Base-by-base conservation (phyloP, 176 grass and related monocot species). In the Avena insularis region DNA sequence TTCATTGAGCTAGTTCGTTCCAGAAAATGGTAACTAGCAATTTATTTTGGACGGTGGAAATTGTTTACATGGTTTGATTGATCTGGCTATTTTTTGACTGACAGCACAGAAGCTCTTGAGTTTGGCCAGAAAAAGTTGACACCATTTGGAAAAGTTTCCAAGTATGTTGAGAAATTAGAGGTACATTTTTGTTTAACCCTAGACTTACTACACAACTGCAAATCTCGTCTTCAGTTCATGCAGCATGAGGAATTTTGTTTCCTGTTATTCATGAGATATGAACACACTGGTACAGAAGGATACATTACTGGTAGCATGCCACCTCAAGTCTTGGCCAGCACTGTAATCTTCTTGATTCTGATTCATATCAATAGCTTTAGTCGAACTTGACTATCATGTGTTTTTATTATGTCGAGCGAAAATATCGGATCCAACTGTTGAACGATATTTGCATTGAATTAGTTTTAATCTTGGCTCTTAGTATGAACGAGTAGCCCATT, bases 131-230 rank as follows among this genome's bases (percentile, higher is more conserved):
- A 92, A 87, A 97, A 86, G 36, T 84, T 99, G 50, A 92, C 85
- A 66, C 84, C 55, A 8, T 99, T 94, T 87, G 94, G 92, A n/a
- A 93, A 93, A 63, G 61, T 90, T 74, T 73, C 83, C 72, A 97
- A 96, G 81, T 96, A 94, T 89, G 88, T 97, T 81, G 89, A 90
- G 85, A 97, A 99, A 82, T 77, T 99, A 78, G 94, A 99, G 94
- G 97, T 99, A 93, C 36, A 57, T 51, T 83, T 82, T 59, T 55
- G 25, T 69, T 84, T 64, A 61, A 71, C 15, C 46, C 20, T 81
- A 15, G 10, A 46, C 15, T 6, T 71, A 60, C 60, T 66, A 54
- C 4, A 66, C 12, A 66, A 14, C 11, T 58, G 59, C 56, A 60
- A 57, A 45, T 25, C 4, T 74, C 5, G 36, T 73, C 71, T 31